Base-by-base conservation (phyloP, 1,139 yeast genomes). In the Eremothecium sinecaudum region DNA sequence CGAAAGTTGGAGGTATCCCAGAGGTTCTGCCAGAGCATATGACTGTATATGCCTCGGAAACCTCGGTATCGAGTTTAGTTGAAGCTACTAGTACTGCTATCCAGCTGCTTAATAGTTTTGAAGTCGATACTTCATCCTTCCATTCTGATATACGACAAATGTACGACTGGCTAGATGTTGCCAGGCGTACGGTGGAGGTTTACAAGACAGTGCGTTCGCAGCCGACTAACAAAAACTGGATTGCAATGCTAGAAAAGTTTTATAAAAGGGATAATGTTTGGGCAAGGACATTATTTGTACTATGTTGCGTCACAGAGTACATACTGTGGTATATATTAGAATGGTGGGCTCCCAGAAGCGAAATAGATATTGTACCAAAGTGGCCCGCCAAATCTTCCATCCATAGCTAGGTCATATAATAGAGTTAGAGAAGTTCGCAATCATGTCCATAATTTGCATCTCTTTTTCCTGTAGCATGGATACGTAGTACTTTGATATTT, bases 1-100 rank as follows among this genome's bases (percentile, higher is more conserved):
- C 99, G 0, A 77, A 78, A 41, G 98, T 92, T 0, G 99, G 99
- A 2, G 99, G 98, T 3, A 87, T 90, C 28, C 97, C 97, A 0
- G 99, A 92, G 51, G 98, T 92, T 3, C 60, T 92, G 27, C 99
- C 98, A 0, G 69, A 71, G 18, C 84, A 86, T 50, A 90, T 92
- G 97, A 86, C 95, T 0, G 81, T 80, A 3, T 90, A 82, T 60
- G 92, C 97, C 0, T 70, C 79, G 14, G 94, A 96, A 0, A 53
- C 59, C 1, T 73, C 80, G 1, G 96, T 82, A 38, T 84, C 82
- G 41, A 77, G 92, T 2, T 61, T 87, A 28, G 82, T 80, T 1
- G 71, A 67, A 8, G 79, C 84, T 11, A 74, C 90, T 1, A 56
- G 76, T 28, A 59, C 65, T 21, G 95, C 93, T 0, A 77, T 86